These are phyloP conservation scores for Umbellularia californica DNA, from an alignment of 164 flowering plant genomes.

Conservation along the genomic window DNA sequence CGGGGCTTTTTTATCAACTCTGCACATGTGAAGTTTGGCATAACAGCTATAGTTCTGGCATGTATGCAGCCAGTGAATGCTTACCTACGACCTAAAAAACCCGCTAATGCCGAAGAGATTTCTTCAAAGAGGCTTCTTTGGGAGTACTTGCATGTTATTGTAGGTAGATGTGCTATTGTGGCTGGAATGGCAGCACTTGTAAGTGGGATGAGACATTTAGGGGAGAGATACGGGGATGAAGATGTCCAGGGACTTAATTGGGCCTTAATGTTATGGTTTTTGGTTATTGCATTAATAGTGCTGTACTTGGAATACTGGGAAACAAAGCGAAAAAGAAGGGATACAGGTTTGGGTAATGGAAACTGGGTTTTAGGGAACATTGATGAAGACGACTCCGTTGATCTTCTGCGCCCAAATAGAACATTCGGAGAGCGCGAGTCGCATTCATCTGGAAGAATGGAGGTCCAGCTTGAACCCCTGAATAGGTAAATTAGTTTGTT, in stretches of 20 bases:
- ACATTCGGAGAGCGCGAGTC: conserved; percentile 29
- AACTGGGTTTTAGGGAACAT: conserved; percentile 78
- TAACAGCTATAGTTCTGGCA: conserved; percentile 61
- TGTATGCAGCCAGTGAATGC: conserved; percentile 82
- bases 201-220: conserved; percentile 88
- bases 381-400: conserved; percentile 76
- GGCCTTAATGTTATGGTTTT: conserved; percentile 77
- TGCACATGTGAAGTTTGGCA: conserved; percentile 85
- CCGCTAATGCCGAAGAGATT: conserved; percentile 47
- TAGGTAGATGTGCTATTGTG: conserved; percentile 66
- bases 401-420: conserved; percentile 58
- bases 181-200: conserved; percentile 71
- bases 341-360: conserved; percentile 48
- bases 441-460: conserved; percentile 55
- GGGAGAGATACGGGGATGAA: conserved; percentile 78
- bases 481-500: conserved; percentile 37
- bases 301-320: conserved; percentile 68
- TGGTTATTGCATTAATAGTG: conserved; percentile 46
- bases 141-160: conserved; percentile 76
- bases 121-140: conserved; percentile 59
- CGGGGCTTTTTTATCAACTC: conserved; percentile 67
- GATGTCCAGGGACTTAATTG: conserved; percentile 59
- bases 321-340: conserved; percentile 34
- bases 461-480: conserved; percentile 86
- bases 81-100: conserved; percentile 63